phyloP scores from a whole-genome alignment of 805 yeast genomes.

The Barnettozyma sucrosica region DNA sequence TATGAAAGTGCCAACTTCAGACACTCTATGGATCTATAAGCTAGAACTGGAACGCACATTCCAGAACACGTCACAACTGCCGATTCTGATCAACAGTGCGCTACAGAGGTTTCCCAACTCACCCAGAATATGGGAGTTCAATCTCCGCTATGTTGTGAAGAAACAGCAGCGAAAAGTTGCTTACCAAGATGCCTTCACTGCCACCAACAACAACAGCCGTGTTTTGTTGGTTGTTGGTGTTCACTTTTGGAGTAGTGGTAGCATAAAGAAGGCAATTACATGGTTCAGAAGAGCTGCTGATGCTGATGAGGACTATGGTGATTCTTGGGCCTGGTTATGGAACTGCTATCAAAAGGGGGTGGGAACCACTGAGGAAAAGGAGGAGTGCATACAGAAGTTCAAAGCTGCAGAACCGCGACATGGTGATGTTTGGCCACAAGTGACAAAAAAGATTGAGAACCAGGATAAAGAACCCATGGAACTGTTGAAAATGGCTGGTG shows the following conservation, averaged over 20 bases:
- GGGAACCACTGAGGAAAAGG: constrained; percentile 28
- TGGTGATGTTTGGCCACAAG: constrained; percentile 56
- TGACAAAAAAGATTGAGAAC: constrained; percentile 44
- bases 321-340: constrained; percentile 66
- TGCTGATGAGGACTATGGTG: constrained; percentile 60
- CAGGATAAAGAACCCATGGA: constrained; percentile 36
- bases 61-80: constrained; percentile 46
- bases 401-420: constrained; percentile 46
- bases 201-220: constrained; percentile 52
- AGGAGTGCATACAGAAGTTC: constrained; percentile 32
- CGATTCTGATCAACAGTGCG: constrained; percentile 50
- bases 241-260: constrained; percentile 61
- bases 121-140: constrained; percentile 60
- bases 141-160: constrained; percentile 39
- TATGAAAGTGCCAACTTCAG: constrained; percentile 41
- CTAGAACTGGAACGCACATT: constrained; percentile 50
- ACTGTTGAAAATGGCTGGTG: constrained; percentile 28
- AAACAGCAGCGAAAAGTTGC: constrained; percentile 49
- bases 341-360: constrained; percentile 35
- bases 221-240: constrained; percentile 62
- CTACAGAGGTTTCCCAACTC: constrained; percentile 52
- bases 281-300: constrained; percentile 71
- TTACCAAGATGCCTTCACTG: constrained; percentile 65
- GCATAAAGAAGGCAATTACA: constrained; percentile 52
- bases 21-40: constrained; percentile 52